These are phyloP conservation scores for Herpetomonas tarakana DNA, from an alignment of 208 protist species.

Conservation along the genomic window DNA sequence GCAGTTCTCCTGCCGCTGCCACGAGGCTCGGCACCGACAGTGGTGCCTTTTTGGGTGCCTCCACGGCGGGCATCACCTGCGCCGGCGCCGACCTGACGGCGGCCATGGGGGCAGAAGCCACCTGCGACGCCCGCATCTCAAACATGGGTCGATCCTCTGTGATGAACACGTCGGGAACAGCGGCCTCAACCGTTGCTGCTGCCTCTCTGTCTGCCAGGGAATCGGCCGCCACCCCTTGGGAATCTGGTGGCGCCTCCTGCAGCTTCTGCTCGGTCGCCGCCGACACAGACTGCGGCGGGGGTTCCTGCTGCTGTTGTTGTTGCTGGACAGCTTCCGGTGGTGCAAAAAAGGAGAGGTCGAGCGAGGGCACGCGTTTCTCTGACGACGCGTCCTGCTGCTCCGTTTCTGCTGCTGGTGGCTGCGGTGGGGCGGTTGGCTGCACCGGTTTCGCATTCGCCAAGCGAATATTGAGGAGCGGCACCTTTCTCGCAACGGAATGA, in stretches of 20 bases:
- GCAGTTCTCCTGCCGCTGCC: no score
- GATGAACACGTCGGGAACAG: conserved; percentile 32
- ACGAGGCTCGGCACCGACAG: not conserved
- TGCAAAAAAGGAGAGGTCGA: no score
- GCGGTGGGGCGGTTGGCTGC: not conserved
- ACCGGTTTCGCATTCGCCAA: not conserved
- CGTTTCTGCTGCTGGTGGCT: not conserved
- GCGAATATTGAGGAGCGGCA: conserved; percentile 61
- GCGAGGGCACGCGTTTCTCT: no score
- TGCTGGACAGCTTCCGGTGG: no score
- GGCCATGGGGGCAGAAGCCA: no score
- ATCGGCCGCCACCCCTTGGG: not conserved
- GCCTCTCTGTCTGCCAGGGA: not conserved
- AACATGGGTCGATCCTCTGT: conserved; percentile 54
- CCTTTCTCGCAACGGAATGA: conserved; percentile 24
- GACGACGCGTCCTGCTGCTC: no score
- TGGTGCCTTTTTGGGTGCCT: not conserved
- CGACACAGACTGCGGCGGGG: no score
- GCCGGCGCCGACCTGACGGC: no score
- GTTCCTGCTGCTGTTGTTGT: no score
- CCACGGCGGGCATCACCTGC: no score
- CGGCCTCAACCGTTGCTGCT: not conserved
- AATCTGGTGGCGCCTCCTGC: not conserved
- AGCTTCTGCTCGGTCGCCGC: no score
- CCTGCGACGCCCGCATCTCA: conserved; percentile 12